Evolutionary conservation across 1,284 basidiomycete species (phyloP).

Genomic region (Cutaneotrichosporon mucoides): DNA sequence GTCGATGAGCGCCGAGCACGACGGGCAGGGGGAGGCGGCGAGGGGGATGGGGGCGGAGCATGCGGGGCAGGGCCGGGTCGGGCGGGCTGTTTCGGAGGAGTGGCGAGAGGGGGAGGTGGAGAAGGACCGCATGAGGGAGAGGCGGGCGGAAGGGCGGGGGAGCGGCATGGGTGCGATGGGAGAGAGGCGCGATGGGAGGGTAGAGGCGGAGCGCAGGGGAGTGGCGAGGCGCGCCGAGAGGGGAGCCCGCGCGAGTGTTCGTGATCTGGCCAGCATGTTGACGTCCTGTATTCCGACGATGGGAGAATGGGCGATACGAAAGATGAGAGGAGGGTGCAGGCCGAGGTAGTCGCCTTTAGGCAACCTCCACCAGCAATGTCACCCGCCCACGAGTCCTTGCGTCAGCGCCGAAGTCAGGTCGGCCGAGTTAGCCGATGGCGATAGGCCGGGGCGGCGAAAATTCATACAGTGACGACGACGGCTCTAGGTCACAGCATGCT

Average conservation of each 20-base stretch:
- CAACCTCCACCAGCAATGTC: neutral
- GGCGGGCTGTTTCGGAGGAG: neutral
- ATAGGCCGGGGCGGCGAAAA: no score
- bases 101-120: neutral
- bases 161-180: neutral
- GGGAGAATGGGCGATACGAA: neutral
- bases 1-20: conserved; percentile 34
- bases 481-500: no score
- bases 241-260: neutral
- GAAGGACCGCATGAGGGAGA: neutral
- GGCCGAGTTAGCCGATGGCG: no score
- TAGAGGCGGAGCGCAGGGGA: neutral
- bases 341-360: neutral
- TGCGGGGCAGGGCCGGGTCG: conserved; percentile 29
- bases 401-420: no score
- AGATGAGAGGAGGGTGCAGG: neutral
- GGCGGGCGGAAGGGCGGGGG: no score
- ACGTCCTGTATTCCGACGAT: neutral
- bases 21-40: conserved; percentile 41
- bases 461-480: no score
- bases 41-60: conserved; percentile 30
- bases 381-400: no score
- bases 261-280: neutral
- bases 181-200: neutral
- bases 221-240: neutral